Conservation (phyloP, 1,284 basidiomycete species). For the Ganoderma lingzhi region DNA sequence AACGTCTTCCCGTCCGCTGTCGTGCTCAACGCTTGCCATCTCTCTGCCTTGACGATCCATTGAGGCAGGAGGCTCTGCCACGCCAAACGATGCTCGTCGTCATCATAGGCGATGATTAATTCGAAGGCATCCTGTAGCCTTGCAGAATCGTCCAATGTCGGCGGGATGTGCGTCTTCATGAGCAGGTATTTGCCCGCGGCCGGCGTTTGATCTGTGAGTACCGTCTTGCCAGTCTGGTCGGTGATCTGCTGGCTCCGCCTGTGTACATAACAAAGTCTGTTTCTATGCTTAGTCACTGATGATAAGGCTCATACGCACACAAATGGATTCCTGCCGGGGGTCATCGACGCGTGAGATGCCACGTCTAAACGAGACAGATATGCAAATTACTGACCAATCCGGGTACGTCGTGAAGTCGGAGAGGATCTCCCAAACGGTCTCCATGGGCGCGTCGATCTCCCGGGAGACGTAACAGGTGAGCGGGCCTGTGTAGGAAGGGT, state of each 20-base stretch:
- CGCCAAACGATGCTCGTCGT: conserved; percentile 59
- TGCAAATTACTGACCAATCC: conserved; percentile 51
- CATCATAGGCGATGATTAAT: conserved; percentile 51
- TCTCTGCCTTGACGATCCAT: conserved; percentile 60
- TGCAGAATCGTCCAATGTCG: conserved; percentile 52
- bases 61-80: conserved; percentile 55
- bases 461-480: conserved; percentile 48
- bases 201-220: conserved; percentile 57
- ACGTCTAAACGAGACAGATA: background rate
- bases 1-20: conserved; percentile 60
- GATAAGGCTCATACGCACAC: conserved; percentile 49
- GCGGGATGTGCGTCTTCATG: conserved; percentile 67
- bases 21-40: conserved; percentile 70
- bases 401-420: conserved; percentile 57
- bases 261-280: conserved; percentile 10
- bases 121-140: conserved; percentile 40
- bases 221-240: conserved; percentile 48
- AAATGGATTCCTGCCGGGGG: conserved; percentile 66
- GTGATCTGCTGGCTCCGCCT: conserved; percentile 65
- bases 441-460: conserved; percentile 54
- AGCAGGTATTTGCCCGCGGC: conserved; percentile 54
- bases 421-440: conserved; percentile 57
- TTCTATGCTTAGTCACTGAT: background rate
- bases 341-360: background rate
- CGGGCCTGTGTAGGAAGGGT: conserved; percentile 38